Evolutionary conservation across 2,329 filamentous ascomycete genomes (phyloP).

Genomic region (Ophiostoma ulmi): DNA sequence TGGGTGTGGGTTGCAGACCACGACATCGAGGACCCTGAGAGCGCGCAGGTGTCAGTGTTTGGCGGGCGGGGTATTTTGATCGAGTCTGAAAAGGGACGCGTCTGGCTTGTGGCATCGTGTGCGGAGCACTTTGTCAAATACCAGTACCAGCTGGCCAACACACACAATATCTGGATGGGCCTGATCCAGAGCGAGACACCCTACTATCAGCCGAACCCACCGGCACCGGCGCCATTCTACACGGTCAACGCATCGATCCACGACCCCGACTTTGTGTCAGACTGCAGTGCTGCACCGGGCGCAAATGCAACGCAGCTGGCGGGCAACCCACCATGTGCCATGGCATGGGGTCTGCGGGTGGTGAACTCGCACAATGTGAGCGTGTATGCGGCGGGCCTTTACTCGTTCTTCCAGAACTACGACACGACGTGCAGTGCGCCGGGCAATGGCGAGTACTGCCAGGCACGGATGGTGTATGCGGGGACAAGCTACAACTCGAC

Average conservation of each 20-base stretch:
- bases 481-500: conserved; percentile 28
- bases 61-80: conserved; percentile 35
- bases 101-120: conserved; percentile 57
- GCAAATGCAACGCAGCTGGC: conserved; percentile 17
- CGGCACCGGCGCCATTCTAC: conserved; percentile 49
- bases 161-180: conserved; percentile 54
- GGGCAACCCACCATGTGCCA: conserved; percentile 41
- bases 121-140: conserved; percentile 58
- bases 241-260: conserved; percentile 33
- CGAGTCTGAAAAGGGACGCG: conserved; percentile 36
- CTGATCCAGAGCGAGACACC: conserved; percentile 63
- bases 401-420: conserved; percentile 57
- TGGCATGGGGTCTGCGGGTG: conserved; percentile 60
- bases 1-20: conserved; percentile 49
- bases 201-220: conserved; percentile 59
- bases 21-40: conserved; percentile 43
- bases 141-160: conserved; percentile 57
- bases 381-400: conserved; percentile 57
- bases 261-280: conserved; percentile 48
- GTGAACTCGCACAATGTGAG: conserved; percentile 48
- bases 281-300: conserved; percentile 32
- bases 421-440: conserved; percentile 39
- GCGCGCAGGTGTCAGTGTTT: conserved; percentile 33
- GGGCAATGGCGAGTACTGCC: conserved; percentile 38
- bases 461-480: conserved; percentile 38